Percentiles rank a stretch among this genome's conserved stretches.
phyloP scores from a whole-genome alignment of 495 filamentous ascomycete genomes.

The Annulohypoxylon stygium region DNA sequence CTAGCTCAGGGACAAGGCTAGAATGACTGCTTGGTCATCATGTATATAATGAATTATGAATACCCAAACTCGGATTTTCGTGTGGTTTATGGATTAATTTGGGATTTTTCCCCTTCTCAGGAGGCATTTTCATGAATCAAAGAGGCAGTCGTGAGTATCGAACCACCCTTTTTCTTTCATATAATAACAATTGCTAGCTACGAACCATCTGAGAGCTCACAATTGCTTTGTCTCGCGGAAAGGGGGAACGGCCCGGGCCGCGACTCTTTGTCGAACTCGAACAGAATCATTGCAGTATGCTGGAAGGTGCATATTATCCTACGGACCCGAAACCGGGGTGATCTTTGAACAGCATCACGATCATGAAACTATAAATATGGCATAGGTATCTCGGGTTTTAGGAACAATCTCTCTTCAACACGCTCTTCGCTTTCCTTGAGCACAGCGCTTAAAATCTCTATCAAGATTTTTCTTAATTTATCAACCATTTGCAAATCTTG shows the following conservation, averaged over 20 bases:
- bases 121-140: neutral
- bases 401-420: neutral
- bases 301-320: neutral
- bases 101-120: neutral
- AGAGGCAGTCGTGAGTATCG: neutral
- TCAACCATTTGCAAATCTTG: neutral
- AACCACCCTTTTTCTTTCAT: neutral
- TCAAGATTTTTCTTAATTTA: neutral
- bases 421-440: neutral
- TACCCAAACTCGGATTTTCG: neutral
- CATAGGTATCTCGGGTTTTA: neutral
- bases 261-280: neutral
- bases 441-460: neutral
- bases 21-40: neutral
- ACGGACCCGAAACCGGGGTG: neutral
- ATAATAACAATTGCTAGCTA: neutral
- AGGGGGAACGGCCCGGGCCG: neutral
- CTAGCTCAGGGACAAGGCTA: neutral
- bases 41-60: slow-evolving; percentile 7
- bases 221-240: neutral
- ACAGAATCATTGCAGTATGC: neutral
- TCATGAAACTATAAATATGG: neutral
- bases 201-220: neutral
- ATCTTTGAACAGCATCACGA: neutral
- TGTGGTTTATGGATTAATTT: neutral